Base-by-base conservation (phyloP, 805 yeast genomes). In the Nakazawaea holstii region DNA sequence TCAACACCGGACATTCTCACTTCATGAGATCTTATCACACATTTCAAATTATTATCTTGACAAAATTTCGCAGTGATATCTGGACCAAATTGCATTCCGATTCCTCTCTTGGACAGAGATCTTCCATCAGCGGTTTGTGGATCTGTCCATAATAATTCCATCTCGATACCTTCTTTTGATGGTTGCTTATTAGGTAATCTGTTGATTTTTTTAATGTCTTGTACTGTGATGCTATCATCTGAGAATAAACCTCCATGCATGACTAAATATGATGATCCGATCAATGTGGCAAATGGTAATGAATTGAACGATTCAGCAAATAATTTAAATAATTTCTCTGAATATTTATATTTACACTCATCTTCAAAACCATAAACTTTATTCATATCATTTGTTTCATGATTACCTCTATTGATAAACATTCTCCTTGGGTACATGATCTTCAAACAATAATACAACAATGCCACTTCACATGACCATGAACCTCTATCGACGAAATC, bases 401-500 rank as follows among this genome's bases (percentile, higher is more conserved):
- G 99, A 64, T 94, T 94, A 27, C 99, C 99, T 61, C 99, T 77
- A 67, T 94, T 94, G 51, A 94, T 64, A 66, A 68, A 90, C 39
- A 92, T 64, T 39, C 76, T 73, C 2, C 68, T 59, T 13, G 99
- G 99, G 58, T 76, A 84, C 31, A 84, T 65, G 32, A 90, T 70
- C 67, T 94, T 94, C 64, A 87, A 76, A 10, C 83, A 74, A 62
- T 87, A 90, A 38, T 88, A 73, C 29, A 85, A 70, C 41, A 94
- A 68, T 1, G 97, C 97, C 41, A 94, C 96, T 62, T 94, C 99
- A 60, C 96, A 87, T 4, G 97, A 89, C 98, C 99, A 92, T 14
- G 96, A 87, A 6, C 99, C 99, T 59, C 99, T 76, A 64, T 94
- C 99, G 4, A 94, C 99, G 67, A 94, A 92, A 67, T 94, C 99